Conservation (phyloP, 2,329 filamentous ascomycete species). For the Claviceps cyperi region DNA sequence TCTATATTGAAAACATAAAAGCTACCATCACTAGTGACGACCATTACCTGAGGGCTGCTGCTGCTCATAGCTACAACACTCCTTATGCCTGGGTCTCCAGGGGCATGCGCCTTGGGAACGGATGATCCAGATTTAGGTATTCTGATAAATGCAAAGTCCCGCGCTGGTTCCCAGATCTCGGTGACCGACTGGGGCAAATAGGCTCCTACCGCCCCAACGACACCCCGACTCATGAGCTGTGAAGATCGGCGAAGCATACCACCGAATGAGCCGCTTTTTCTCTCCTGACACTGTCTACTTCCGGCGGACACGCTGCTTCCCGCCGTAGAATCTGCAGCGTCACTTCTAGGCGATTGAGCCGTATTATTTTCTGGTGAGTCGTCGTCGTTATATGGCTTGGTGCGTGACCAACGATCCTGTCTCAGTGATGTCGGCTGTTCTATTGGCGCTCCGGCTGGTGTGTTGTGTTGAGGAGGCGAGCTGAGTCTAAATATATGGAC, state of each 20-base stretch:
- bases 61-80: slow-evolving; percentile 97
- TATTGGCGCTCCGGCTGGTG: slow-evolving; percentile 21
- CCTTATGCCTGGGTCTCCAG: slow-evolving; percentile 34
- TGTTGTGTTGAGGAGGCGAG: slow-evolving; percentile 27
- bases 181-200: slow-evolving; percentile 89
- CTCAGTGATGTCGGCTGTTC: slow-evolving; percentile 27
- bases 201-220: slow-evolving; percentile 77
- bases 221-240: slow-evolving; percentile 77
- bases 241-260: slow-evolving; percentile 89
- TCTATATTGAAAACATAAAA: slow-evolving; percentile 96
- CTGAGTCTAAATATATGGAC: slow-evolving; percentile 87
- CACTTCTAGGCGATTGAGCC: slow-evolving; percentile 39
- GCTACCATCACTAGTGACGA: slow-evolving; percentile 87
- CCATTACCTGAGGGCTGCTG: slow-evolving; percentile 91
- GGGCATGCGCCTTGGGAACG: slow-evolving; percentile 8
- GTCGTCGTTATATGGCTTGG: slow-evolving; percentile 34
- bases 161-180: slow-evolving; percentile 91
- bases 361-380: slow-evolving; percentile 28
- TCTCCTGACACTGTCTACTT: slow-evolving; percentile 21
- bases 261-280: slow-evolving; percentile 64
- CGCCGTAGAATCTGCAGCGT: slow-evolving; percentile 24
- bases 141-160: slow-evolving; percentile 95
- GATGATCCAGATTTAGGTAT: slow-evolving; percentile 48
- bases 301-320: slow-evolving; percentile 13
- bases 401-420: slow-evolving; percentile 37